Evolutionary conservation across 192 early-diverging fungal species (phyloP), one percentile per base, ranked within the genome.

Genomic region (Irineochytrium annulatum): DNA sequence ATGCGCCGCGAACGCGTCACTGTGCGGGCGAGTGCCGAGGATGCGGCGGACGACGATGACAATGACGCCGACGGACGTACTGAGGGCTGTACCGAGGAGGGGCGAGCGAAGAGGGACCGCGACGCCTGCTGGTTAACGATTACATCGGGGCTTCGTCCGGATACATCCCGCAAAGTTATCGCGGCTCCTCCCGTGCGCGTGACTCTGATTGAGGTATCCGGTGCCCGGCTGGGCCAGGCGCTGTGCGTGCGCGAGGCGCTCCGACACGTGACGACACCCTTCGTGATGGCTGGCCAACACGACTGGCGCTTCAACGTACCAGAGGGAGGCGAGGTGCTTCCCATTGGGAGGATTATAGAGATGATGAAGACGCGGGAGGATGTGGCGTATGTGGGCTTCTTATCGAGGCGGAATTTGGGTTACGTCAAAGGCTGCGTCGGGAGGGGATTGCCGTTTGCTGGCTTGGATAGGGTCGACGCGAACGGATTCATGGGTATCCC

Each of bases 271-370:
- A 32, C 30, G 8, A 70, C 72, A 5, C 58, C 43, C 3, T 74
- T 62, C 48, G 52, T 62, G 17, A 33, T 74, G 17, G 57, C 68
- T 1, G 14, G 54, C 13, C 72, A 74, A 33, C 72, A 74, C 52
- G 72, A 74, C 53, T 74, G 68, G 67, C 34, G 43, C 17, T 70
- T 69, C 44, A 45, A 60, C 22, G 8, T 43, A 19, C 6, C 24
- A 1, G 4, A 67, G 11, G 43, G 31, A 27, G 5, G 69, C 28
- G 30, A 17, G 62, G 8, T 1, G 13, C 3, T 51, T 57, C n/a
- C 52, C 62, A 17, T 67, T 59, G 41, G 60, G 55, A 17, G 53
- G 51, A 27, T 73, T 59, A 33, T 37, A 19, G 14, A 33, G 19
- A 32, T 52, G 5, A n/a, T 52, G 46, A 45, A 52, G 0, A 2